phyloP scores from a whole-genome alignment of 176 grass and related monocot genomes.

The Guadua angustifolia region DNA sequence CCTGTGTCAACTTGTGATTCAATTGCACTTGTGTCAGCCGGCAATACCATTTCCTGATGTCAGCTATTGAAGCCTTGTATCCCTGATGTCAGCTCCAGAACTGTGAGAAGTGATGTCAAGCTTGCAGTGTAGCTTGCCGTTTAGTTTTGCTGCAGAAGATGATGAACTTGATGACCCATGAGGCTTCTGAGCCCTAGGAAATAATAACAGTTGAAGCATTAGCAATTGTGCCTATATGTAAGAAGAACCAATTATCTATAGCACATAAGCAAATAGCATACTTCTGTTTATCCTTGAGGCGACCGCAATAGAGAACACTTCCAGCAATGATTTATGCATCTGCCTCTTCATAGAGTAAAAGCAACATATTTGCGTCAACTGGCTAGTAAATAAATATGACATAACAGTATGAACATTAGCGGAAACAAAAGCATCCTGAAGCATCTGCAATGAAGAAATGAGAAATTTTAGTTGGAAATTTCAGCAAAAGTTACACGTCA shows the following conservation, averaged over 20 bases:
- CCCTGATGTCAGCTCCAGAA: too few species aligned
- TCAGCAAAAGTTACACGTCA: too few species aligned
- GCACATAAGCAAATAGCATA: slow-evolving; percentile 33
- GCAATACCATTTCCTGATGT: too few species aligned
- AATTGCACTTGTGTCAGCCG: too few species aligned
- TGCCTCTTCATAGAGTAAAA: not conserved
- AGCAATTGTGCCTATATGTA: not conserved
- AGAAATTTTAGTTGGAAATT: too few species aligned
- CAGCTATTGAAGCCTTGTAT: too few species aligned
- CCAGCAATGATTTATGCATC: not conserved
- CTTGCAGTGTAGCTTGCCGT: too few species aligned
- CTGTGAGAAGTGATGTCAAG: too few species aligned
- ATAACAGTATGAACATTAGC: slow-evolving; percentile 3
- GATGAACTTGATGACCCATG: slow-evolving; percentile 56
- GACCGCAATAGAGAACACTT: slow-evolving; percentile 69
- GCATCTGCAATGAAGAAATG: too few species aligned
- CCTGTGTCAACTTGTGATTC: too few species aligned
- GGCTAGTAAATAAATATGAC: not conserved
- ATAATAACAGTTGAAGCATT: not conserved
- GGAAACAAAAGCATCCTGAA: not conserved
- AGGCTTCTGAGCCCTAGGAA: slow-evolving; percentile 67
- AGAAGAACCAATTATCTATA: not conserved
- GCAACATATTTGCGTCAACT: not conserved
- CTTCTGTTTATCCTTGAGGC: slow-evolving; percentile 82
- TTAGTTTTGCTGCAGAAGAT: not conserved